Evolutionary conservation across 208 protist species (phyloP).

Genomic region (Porcisia deanei): DNA sequence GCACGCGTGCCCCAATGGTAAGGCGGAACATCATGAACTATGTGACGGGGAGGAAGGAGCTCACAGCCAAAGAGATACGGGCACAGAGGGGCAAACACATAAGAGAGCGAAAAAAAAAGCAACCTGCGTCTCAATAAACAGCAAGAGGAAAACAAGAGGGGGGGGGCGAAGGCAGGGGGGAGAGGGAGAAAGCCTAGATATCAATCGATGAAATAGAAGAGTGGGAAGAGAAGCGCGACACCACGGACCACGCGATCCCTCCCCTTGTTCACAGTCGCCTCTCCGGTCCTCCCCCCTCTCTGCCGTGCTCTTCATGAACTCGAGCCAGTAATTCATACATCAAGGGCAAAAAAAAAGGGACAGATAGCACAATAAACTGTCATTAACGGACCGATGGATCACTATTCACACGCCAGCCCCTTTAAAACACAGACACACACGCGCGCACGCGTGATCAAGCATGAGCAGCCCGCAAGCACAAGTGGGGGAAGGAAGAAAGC

Average conservation of each 20-base stretch:
- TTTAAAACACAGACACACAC: not conserved
- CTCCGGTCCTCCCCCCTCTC: not conserved
- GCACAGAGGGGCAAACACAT: not conserved
- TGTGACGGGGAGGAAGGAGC: not conserved
- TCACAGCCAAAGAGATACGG: not conserved
- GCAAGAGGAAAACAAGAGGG: too few species aligned
- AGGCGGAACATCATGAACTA: not conserved
- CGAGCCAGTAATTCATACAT: constrained; percentile 4
- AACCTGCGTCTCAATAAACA: not conserved
- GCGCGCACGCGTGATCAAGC: not conserved
- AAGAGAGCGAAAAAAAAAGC: not conserved
- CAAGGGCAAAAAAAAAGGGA: not conserved
- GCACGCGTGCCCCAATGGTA: not conserved
- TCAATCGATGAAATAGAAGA: not conserved
- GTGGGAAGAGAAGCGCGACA: constrained; percentile 1
- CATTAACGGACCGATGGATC: not conserved
- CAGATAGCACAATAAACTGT: not conserved
- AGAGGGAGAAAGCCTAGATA: not conserved
- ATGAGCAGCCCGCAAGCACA: not conserved
- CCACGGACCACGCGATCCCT: too few species aligned
- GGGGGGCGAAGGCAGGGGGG: too few species aligned
- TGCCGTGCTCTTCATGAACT: not conserved
- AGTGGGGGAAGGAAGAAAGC: not conserved
- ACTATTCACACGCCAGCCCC: not conserved
- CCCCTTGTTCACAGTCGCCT: not conserved